Percentiles rank a stretch among this genome's conserved stretches.
Evolutionary conservation across 164 flowering plant species (phyloP).

Genomic region (Tinospora cordifolia): DNA sequence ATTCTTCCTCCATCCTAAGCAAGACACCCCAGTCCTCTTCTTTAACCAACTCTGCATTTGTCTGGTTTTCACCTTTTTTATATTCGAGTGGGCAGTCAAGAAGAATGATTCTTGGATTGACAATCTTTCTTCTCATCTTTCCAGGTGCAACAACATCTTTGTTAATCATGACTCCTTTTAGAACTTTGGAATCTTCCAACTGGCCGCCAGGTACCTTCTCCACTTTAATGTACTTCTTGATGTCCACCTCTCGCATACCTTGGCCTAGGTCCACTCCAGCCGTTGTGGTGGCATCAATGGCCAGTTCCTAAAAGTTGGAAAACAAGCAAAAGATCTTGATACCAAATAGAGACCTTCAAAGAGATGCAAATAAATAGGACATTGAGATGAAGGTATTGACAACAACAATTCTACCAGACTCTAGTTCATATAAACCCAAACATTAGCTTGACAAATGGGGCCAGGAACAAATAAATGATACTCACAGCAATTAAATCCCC

Average conservation of each 20-base stretch:
- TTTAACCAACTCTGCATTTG: slow-evolving; percentile 84
- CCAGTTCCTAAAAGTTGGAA: slow-evolving; percentile 56
- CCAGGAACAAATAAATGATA: neutral
- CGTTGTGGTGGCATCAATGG: slow-evolving; percentile 78
- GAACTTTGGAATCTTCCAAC: slow-evolving; percentile 83
- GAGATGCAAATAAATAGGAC: neutral
- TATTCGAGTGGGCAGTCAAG: slow-evolving; percentile 92
- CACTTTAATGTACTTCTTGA: slow-evolving; percentile 84
- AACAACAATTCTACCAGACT: neutral
- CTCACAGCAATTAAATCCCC: slow-evolving; percentile 89
- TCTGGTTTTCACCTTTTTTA: slow-evolving; percentile 96
- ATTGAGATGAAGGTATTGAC: neutral
- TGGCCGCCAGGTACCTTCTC: slow-evolving; percentile 97
- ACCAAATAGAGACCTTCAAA: no score
- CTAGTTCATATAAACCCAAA: neutral
- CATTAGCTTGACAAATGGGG: neutral
- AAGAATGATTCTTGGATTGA: slow-evolving; percentile 84
- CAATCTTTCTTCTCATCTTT: slow-evolving; percentile 89
- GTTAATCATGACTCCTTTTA: slow-evolving; percentile 90
- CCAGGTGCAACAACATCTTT: slow-evolving; percentile 96
- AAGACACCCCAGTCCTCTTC: slow-evolving; percentile 83
- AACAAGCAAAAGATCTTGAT: neutral
- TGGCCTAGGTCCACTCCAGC: slow-evolving; percentile 94
- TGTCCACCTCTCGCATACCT: slow-evolving; percentile 85
- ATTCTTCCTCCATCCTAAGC: slow-evolving; percentile 89